phyloP scores from a whole-genome alignment of 176 grass and related monocot genomes.

The Triticum timopheevii region DNA sequence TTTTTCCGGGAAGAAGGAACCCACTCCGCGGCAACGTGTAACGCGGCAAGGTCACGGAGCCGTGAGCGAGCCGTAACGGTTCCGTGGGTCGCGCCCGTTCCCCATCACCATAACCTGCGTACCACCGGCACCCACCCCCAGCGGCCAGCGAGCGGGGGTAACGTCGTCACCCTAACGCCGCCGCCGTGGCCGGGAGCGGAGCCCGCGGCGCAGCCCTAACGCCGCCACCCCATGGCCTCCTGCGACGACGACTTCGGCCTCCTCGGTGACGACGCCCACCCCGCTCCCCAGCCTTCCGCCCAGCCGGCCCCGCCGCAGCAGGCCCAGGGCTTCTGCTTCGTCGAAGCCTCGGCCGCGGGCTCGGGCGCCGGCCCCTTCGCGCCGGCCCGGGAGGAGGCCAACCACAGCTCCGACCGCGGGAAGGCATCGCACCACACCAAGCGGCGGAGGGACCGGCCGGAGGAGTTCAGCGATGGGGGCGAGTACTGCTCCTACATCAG shows the following conservation, averaged over 20 bases:
- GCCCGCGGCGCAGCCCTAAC: conserved; percentile 59
- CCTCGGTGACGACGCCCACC: conserved; percentile 61
- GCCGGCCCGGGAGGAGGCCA: conserved; percentile 42
- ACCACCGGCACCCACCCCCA: not conserved
- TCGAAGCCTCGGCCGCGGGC: conserved; percentile 16
- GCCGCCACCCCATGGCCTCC: conserved; percentile 79
- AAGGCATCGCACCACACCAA: conserved; percentile 40
- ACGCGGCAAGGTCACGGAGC: conserved; percentile 43
- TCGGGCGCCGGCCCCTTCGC: conserved; percentile 21
- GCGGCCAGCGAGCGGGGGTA: not conserved
- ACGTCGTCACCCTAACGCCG: conserved; percentile 66
- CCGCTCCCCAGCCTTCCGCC: conserved; percentile 23
- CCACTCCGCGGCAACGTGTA: conserved; percentile 33
- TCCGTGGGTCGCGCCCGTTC: conserved; percentile 36
- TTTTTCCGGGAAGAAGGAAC: not conserved
- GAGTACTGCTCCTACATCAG: conserved; percentile 80
- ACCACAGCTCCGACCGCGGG: conserved; percentile 51
- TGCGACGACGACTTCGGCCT: conserved; percentile 86
- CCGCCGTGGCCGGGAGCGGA: conserved; percentile 46
- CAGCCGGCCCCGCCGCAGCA: conserved; percentile 33
- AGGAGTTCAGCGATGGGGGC: conserved; percentile 75
- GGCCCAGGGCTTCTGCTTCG: conserved; percentile 42
- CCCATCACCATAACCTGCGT: conserved; percentile 16
- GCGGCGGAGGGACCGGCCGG: conserved; percentile 53
- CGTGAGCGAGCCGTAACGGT: conserved; percentile 49